A percentile compares a stretch with the other conserved stretches of the same genome.
phyloP scores from a whole-genome alignment of 768 basidiomycete genomes.

The Lactarius hatsudake region DNA sequence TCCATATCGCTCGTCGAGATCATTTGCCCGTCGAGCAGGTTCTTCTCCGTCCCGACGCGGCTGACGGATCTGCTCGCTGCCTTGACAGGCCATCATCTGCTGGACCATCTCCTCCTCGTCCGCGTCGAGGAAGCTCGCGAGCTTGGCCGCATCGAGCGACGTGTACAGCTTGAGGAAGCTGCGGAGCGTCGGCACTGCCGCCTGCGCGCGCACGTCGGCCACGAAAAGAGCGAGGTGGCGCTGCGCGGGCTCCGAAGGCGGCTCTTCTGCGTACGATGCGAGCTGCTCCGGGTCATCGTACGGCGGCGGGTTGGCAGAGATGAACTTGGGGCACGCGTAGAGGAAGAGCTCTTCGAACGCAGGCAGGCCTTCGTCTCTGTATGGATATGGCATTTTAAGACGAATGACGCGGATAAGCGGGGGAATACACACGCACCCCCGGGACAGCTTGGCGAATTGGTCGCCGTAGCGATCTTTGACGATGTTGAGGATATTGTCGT shows the following conservation, averaged over 20 bases:
- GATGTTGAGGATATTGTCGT: constrained; percentile 91
- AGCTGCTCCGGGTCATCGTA: constrained; percentile 78
- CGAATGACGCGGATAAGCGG: not conserved
- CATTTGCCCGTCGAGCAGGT: constrained; percentile 78
- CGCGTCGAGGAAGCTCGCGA: constrained; percentile 86
- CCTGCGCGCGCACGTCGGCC: constrained; percentile 70
- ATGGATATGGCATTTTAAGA: not conserved
- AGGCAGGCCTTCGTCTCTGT: constrained; percentile 66
- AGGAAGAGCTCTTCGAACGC: constrained; percentile 92
- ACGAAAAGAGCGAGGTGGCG: constrained; percentile 86
- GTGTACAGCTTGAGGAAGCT: constrained; percentile 96
- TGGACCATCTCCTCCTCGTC: constrained; percentile 94
- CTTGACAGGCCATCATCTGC: constrained; percentile 97
- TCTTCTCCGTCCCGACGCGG: constrained; percentile 48
- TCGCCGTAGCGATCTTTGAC: constrained; percentile 95
- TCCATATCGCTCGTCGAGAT: constrained; percentile 92
- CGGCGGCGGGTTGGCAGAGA: constrained; percentile 90
- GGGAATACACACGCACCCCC: constrained; percentile 55
- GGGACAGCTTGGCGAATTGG: constrained; percentile 79
- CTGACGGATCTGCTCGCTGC: constrained; percentile 76
- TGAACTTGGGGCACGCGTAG: constrained; percentile 95
- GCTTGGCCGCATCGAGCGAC: constrained; percentile 85
- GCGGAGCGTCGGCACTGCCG: constrained; percentile 78
- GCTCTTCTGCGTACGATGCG: constrained; percentile 39
- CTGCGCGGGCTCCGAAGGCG: constrained; percentile 67